These are phyloP conservation scores for Tremellales sp. DNA, from an alignment of 1,284 basidiomycete genomes.

Conservation along the genomic window DNA sequence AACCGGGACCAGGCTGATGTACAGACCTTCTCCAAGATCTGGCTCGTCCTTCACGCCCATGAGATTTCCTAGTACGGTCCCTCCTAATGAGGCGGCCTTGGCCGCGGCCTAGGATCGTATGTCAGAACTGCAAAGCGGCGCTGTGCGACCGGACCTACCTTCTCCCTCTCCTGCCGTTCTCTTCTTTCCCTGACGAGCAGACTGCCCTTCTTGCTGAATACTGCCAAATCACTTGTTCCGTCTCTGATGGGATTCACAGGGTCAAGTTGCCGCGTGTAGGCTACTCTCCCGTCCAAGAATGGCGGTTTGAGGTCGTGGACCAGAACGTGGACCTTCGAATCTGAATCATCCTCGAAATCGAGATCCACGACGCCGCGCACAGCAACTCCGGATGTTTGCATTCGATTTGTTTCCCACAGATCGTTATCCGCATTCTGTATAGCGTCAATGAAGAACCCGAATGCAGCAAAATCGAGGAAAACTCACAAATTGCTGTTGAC, in stretches of 20 bases:
- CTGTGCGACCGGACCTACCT: constrained; percentile 45
- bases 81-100: constrained; percentile 86
- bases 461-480: neutral
- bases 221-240: constrained; percentile 86
- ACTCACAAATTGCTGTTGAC: constrained; percentile 88
- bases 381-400: constrained; percentile 91
- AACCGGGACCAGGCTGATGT: neutral
- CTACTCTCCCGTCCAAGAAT: constrained; percentile 92
- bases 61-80: constrained; percentile 90
- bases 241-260: constrained; percentile 97
- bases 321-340: constrained; percentile 93
- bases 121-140: neutral
- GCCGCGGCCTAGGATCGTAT: constrained; percentile 63
- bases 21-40: constrained; percentile 39
- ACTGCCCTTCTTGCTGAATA: constrained; percentile 94
- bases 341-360: constrained; percentile 88
- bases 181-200: constrained; percentile 89
- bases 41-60: constrained; percentile 97
- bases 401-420: constrained; percentile 96
- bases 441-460: constrained; percentile 3
- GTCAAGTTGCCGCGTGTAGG: constrained; percentile 94
- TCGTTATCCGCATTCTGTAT: constrained; percentile 91
- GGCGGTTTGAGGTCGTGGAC: constrained; percentile 97
- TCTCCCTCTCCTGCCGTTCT: constrained; percentile 90
- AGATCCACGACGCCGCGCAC: constrained; percentile 77